Conservation (phyloP, 2,329 filamentous ascomycete species). For the Diplodia corticola region DNA sequence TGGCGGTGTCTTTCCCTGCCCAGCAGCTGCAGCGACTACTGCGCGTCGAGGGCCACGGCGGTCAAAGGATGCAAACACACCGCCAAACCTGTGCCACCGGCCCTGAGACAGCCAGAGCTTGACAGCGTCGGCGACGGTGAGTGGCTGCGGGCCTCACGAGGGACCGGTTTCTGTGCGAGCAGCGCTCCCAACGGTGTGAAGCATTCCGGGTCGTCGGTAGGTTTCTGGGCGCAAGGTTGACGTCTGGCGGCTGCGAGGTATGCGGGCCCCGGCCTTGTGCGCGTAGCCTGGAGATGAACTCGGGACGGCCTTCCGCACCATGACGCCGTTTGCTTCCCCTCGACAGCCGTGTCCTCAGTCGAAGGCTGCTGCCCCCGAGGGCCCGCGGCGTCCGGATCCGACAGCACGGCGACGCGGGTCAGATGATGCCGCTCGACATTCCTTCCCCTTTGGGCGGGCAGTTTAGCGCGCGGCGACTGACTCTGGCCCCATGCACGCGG, state of each 20-base stretch:
- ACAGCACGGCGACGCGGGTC: conserved; percentile 10
- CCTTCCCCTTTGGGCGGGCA: conserved; percentile 1
- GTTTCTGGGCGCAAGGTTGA: conserved; percentile 12
- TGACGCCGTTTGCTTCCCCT: conserved; percentile 8
- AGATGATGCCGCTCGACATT: conserved; percentile 9
- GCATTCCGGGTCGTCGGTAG: conserved; percentile 22
- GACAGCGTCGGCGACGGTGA: conserved; percentile 9
- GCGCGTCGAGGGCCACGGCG: conserved; percentile 12
- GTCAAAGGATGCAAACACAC: conserved; percentile 21
- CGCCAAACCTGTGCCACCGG: conserved; percentile 19
- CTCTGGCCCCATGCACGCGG: conserved; percentile 16
- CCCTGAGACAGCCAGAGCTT: conserved; percentile 20
- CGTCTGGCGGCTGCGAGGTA: conserved; percentile 11
- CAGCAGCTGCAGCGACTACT: conserved; percentile 7
- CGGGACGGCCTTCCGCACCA: conserved; percentile 12
- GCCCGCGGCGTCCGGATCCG: not conserved
- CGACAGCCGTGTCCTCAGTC: not conserved
- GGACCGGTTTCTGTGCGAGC: not conserved
- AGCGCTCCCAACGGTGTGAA: conserved; percentile 13
- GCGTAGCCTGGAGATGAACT: not conserved
- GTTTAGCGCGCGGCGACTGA: conserved; percentile 1
- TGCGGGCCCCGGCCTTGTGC: not conserved
- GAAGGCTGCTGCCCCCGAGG: not conserved
- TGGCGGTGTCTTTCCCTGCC: conserved; percentile 4
- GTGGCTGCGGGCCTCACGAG: conserved; percentile 13